Base-by-base conservation (phyloP, 2,329 filamentous ascomycete species). In the Phoma sp. region DNA sequence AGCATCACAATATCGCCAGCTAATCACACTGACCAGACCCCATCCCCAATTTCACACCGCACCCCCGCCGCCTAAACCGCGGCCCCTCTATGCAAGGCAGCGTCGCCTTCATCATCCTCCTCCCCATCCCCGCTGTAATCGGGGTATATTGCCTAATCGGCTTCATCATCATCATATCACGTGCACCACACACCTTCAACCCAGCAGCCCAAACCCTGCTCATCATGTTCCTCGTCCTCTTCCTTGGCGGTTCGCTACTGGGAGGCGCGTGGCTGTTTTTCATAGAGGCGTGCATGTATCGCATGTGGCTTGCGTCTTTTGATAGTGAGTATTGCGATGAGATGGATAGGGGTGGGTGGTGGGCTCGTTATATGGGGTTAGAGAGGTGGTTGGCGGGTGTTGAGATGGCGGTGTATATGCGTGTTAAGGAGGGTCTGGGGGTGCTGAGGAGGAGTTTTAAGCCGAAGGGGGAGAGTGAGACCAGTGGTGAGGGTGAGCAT, bases 151-250 rank as follows among this genome's bases (percentile, higher is more conserved):
- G 51, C 19, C n/a, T 54, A 17, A 10, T 49, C 21, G 22, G 24
- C 25, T 54, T 54, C 51, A 49, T 49, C 32, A n/a, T 43, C 19
- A 13, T 37, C 13, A 25, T 54, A 24, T 37, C 51, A 4, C 38
- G 31, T 24, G 39, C 44, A 4, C 51, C 51, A 7, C 39, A 54
- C 25, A 9, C 31, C 4, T 43, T 54, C 25, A 43, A 32, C 4
- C 44, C 39, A 8, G 21, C 24, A 15, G 51, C 51, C 4, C n/a
- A 25, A 19, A 10, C n/a, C 6, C 38, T 50, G 6, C 46, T 50
- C 7, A 38, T 22, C 7, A 22, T 38, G 7, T 50, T 36, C 13
- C 4, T 50, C 4, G 3, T 43, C 1, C 38, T 8, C 9, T 43
- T n/a, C 19, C 8, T 29, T 4, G 27, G 27, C 27, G 9, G 27